Evolutionary conservation across 75 land plant genomes (phyloP).

Genomic region (Selaginella moellendorffii): DNA sequence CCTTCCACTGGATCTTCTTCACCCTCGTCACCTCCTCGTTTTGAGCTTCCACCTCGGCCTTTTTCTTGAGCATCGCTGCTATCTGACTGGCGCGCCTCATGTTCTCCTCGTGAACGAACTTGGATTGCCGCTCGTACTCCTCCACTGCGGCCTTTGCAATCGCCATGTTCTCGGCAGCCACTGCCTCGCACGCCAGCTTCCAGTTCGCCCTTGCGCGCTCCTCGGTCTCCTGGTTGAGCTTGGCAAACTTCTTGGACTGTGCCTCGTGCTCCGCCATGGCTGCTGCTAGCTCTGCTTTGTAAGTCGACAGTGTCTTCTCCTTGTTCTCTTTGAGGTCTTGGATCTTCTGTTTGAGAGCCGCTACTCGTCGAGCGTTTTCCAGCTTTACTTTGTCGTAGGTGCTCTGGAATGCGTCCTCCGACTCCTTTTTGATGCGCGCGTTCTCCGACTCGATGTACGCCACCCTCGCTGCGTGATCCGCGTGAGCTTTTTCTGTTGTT

Average conservation of each 20-base stretch:
- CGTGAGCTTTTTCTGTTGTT: conserved; percentile 11
- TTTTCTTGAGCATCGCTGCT: conserved; percentile 1
- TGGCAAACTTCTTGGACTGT: not conserved
- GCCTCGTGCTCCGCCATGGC: conserved; percentile 16
- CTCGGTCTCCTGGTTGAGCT: conserved; percentile 12
- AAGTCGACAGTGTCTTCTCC: not conserved
- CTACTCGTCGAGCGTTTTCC: conserved; percentile 11
- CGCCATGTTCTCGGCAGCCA: conserved; percentile 7
- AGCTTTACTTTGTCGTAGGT: not conserved
- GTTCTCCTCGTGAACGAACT: conserved; percentile 13
- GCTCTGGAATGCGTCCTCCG: not conserved
- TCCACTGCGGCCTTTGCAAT: not conserved
- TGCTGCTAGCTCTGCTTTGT: conserved; percentile 7
- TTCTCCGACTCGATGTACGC: not conserved
- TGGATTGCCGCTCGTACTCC: conserved; percentile 11
- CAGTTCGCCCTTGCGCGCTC: conserved; percentile 10
- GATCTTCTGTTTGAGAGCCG: conserved; percentile 3
- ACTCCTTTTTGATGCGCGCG: not conserved
- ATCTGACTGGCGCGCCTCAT: conserved; percentile 3
- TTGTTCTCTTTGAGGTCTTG: conserved; percentile 9
- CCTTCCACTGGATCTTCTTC: conserved; percentile 18
- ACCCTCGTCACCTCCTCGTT: conserved; percentile 16
- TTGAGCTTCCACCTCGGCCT: conserved; percentile 1
- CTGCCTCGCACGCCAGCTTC: conserved; percentile 10
- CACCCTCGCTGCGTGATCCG: not conserved